Evolutionary conservation across 2,329 filamentous ascomycete genomes (phyloP).

Genomic region (Hypoxylon sp.): DNA sequence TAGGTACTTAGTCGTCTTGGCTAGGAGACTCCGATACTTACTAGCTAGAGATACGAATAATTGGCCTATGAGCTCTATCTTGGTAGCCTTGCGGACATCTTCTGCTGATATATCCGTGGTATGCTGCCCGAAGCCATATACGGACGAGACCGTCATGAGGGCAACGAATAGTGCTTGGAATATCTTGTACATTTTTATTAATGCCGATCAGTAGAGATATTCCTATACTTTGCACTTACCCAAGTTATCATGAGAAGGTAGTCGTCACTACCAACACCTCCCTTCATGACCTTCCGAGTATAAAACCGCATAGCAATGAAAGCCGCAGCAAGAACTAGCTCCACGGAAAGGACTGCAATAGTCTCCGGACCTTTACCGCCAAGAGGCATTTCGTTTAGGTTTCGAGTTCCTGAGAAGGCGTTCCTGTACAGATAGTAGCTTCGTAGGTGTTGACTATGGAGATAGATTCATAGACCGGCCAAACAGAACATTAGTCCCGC

Average conservation of each 20-base stretch:
- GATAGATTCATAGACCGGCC: neutral
- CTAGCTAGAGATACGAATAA: conserved; percentile 33
- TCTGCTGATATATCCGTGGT: conserved; percentile 23
- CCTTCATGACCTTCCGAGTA: conserved; percentile 24
- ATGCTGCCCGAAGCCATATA: conserved; percentile 41
- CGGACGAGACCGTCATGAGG: conserved; percentile 30
- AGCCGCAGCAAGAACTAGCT: conserved; percentile 21
- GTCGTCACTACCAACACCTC: conserved; percentile 34
- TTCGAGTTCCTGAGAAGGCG: neutral
- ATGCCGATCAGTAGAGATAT: neutral
- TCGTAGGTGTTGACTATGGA: neutral
- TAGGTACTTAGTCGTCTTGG: neutral
- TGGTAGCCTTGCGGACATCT: conserved; percentile 36
- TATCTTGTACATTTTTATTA: conserved; percentile 19
- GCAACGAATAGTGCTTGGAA: conserved; percentile 26
- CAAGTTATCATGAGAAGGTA: conserved; percentile 36
- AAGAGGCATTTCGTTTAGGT: conserved; percentile 28
- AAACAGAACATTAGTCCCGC: neutral
- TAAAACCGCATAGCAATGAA: conserved; percentile 29
- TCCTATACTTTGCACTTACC: conserved; percentile 15
- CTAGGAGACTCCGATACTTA: neutral
- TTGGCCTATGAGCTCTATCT: conserved; percentile 34
- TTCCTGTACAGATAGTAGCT: neutral
- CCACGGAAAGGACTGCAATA: conserved; percentile 28
- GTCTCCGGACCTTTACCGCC: conserved; percentile 32